Evolutionary conservation across 2,329 filamentous ascomycete species (phyloP).

Genomic region (Passalora sequoiae): DNA sequence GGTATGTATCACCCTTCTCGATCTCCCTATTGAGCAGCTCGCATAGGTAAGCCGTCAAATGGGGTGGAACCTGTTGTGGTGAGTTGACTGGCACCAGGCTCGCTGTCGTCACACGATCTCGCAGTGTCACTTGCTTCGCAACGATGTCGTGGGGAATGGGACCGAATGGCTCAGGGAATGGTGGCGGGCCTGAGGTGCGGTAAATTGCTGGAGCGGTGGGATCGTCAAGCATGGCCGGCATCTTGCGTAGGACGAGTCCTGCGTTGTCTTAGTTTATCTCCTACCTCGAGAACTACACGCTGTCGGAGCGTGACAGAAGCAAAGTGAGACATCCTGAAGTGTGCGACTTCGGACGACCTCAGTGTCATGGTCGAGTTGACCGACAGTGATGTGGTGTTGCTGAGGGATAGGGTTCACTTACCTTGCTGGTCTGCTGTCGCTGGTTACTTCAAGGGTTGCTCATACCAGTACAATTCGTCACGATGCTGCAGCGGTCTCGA

Average conservation of each 20-base stretch:
- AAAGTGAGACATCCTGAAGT: too few species aligned
- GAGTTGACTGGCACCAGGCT: conserved; percentile 79
- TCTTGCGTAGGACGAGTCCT: conserved; percentile 32
- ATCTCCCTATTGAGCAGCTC: conserved; percentile 87
- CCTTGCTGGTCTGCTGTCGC: too few species aligned
- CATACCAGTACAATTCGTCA: too few species aligned
- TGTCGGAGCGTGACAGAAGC: not conserved
- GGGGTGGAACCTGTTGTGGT: conserved; percentile 67
- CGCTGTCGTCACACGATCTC: conserved; percentile 77
- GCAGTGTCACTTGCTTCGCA: conserved; percentile 72
- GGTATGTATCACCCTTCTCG: conserved; percentile 86
- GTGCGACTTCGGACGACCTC: too few species aligned
- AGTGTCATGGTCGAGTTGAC: too few species aligned
- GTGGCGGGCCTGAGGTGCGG: conserved; percentile 60
- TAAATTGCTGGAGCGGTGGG: conserved; percentile 65
- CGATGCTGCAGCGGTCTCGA: too few species aligned
- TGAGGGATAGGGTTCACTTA: too few species aligned
- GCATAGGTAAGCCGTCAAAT: conserved; percentile 70
- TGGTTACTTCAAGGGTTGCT: too few species aligned
- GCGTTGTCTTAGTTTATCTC: not conserved
- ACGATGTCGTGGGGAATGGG: conserved; percentile 63
- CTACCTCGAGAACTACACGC: not conserved
- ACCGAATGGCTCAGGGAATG: conserved; percentile 59
- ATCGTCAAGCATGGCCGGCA: conserved; percentile 77
- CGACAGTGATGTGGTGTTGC: too few species aligned